Conservation (phyloP, 495 filamentous ascomycete genomes). For the Penicillium antarcticum region DNA sequence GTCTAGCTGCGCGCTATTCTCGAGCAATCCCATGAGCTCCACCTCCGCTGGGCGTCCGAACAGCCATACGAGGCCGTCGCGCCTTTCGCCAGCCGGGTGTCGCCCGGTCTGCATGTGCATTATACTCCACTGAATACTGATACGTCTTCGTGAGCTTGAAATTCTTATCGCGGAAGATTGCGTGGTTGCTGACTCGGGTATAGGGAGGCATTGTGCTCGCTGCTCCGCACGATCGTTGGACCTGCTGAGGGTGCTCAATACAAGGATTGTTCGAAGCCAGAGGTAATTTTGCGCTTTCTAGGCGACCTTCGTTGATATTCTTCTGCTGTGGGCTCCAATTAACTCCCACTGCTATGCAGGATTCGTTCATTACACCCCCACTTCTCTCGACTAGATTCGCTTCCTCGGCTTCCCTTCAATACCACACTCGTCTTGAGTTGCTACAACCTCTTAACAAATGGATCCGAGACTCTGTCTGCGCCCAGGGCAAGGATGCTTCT, state of each 20-base stretch:
- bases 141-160: constrained; percentile 38
- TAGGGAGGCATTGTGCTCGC: constrained; percentile 58
- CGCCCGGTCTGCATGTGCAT: constrained; percentile 81
- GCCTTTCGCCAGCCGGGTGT: constrained; percentile 70
- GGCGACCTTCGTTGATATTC: no score
- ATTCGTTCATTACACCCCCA: constrained; percentile 63
- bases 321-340: constrained; percentile 1
- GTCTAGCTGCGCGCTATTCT: constrained; percentile 58
- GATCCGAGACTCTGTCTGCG: constrained; percentile 56
- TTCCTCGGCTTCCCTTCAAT: constrained; percentile 64
- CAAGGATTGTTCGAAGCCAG: constrained; percentile 49
- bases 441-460: constrained; percentile 55
- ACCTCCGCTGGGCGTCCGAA: constrained; percentile 73
- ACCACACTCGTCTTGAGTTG: constrained; percentile 57
- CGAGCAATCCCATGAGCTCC: constrained; percentile 65
- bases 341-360: constrained; percentile 30
- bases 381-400: constrained; percentile 64
- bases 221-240: constrained; percentile 62
- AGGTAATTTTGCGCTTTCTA: constrained; percentile 33
- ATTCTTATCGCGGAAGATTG: not conserved
- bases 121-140: constrained; percentile 55
- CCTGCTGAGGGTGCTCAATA: constrained; percentile 8
- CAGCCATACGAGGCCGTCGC: constrained; percentile 52
- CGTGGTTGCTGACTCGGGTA: constrained; percentile 11
- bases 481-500: constrained; percentile 12